These are phyloP conservation scores for Picea sitchensis DNA, from an alignment of 75 land plant genomes.

Conservation along the genomic window DNA sequence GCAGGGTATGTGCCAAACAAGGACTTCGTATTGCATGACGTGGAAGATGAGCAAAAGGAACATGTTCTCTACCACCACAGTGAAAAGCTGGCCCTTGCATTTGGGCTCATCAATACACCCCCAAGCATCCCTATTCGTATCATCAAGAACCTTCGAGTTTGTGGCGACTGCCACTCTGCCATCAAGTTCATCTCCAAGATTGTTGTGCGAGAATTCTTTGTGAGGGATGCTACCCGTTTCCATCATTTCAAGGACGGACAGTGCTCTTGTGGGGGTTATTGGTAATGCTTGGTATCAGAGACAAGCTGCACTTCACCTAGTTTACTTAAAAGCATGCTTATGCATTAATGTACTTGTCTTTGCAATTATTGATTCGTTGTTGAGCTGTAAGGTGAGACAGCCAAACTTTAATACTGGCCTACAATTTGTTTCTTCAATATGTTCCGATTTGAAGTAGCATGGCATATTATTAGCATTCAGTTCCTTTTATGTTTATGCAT, in stretches of 20 bases:
- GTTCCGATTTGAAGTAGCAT: no score
- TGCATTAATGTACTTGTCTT: no score
- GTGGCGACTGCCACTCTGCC: constrained; percentile 5
- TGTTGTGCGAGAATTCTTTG: not conserved
- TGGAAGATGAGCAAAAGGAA: constrained; percentile 1
- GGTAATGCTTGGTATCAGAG: not conserved
- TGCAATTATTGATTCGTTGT: no score
- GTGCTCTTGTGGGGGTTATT: not conserved
- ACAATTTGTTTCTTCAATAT: no score
- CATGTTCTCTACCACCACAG: not conserved
- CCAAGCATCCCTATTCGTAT: not conserved
- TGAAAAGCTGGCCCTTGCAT: not conserved
- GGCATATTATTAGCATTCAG: no score
- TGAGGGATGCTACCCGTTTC: not conserved
- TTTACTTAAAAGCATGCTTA: no score
- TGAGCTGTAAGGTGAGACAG: no score
- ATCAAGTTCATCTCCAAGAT: constrained; percentile 4
- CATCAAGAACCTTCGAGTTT: not conserved
- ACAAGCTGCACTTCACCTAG: no score
- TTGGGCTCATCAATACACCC: constrained; percentile 1
- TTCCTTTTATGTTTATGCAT: no score
- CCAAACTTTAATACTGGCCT: no score
- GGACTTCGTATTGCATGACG: not conserved
- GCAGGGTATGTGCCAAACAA: not conserved
- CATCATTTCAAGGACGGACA: constrained; percentile 1